A percentile compares a stretch with the other conserved stretches of the same genome.
Evolutionary conservation across 164 flowering plant genomes (phyloP).

Genomic region (Houttuynia cordata): DNA sequence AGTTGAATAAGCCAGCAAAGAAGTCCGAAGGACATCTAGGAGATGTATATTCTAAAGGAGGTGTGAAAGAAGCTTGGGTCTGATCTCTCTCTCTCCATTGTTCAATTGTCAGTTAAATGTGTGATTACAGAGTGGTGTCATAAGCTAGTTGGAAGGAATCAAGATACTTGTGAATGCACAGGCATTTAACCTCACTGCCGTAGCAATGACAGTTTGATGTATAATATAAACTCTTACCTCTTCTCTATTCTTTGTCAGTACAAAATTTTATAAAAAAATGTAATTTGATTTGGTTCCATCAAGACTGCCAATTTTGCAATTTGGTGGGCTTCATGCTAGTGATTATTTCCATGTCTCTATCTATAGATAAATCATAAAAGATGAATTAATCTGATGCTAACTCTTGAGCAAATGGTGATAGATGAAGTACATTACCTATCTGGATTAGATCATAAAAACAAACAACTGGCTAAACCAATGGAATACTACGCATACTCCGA

Average conservation of each 20-base stretch:
- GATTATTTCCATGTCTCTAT: too few species aligned
- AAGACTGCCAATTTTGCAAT: not conserved
- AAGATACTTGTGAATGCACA: not conserved
- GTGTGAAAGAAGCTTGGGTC: constrained; percentile 36
- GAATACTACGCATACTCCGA: too few species aligned
- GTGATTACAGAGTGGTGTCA: not conserved
- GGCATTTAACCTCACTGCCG: not conserved
- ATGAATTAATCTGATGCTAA: too few species aligned
- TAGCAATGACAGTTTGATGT: not conserved
- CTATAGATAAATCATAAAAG: too few species aligned
- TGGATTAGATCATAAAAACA: too few species aligned
- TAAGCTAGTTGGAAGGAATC: not conserved
- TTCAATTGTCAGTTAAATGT: not conserved
- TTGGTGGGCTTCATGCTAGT: not conserved
- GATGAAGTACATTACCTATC: too few species aligned
- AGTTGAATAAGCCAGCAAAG: constrained; percentile 41
- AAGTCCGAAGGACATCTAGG: constrained; percentile 26
- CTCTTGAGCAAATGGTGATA: too few species aligned
- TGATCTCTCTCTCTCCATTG: constrained; percentile 7
- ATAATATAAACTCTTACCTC: too few species aligned
- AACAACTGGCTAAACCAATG: too few species aligned
- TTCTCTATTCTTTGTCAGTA: too few species aligned
- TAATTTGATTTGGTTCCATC: not conserved
- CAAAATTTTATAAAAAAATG: not conserved
- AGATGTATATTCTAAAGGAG: constrained; percentile 29